Evolutionary conservation across 352 stramenopile species (phyloP), one percentile per base, ranked within the genome.

Genomic region (Phytophthora europaea): DNA sequence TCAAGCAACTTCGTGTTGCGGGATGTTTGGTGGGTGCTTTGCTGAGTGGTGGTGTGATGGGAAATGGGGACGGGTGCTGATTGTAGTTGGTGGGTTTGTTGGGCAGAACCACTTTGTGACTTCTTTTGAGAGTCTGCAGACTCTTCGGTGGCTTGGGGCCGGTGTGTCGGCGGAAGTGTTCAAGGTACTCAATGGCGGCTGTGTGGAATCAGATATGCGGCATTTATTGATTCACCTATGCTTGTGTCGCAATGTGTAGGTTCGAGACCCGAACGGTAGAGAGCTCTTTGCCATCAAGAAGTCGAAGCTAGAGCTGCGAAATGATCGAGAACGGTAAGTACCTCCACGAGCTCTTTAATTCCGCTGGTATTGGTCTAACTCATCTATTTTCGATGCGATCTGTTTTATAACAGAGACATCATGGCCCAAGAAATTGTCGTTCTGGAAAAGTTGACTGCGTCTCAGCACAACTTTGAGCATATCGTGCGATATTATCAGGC

Each of bases 401-500:
- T 22, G 13, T 15, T 47, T 47, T 47, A 18, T 20, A 38, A 47
- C 67, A 95, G 89, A 45, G 76, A 88, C 12, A 67, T 93, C 36
- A 69, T 89, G 62, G 45, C 88, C 2, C 82, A 91, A 72, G 89
- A 96, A 61, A 92, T 95, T 43, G 40, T 64, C 6, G 82, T 92
- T 18, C 64, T 91, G 12, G 66, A 91, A 65, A 67, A 81, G 1
- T 50, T 94, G 6, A 47, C 71, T 13, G 38, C 71, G 1, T 84
- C 80, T 1, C 70, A 47, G n/a, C 43, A 65, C 2, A 79, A 83
- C 60, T 93, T 92, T 48, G 76, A 85, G 9, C 92, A 99, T 62
- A 93, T 99, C 73, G 92, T 99, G 3, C 82, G 94, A 18, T 99
- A 99, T 76, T 94, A 98, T 73, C 94, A 98, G 78, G 95, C 97